Conservation (phyloP, 306 rosid species). For the Dalbergia cultrata region DNA sequence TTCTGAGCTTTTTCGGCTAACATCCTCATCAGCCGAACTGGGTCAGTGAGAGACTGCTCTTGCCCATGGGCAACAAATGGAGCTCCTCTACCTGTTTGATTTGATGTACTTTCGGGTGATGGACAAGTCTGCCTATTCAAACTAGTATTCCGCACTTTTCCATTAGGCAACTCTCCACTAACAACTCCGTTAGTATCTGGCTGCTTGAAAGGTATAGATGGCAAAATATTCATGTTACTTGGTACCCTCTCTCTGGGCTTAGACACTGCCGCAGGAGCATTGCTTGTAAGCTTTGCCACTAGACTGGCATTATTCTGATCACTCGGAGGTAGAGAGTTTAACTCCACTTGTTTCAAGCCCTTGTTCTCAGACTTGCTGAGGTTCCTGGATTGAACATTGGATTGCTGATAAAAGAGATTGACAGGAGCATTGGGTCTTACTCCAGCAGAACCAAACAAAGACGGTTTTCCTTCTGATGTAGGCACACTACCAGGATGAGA, state of each 20-base stretch:
- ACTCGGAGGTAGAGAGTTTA: conserved; percentile 70
- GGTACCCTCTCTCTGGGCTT: conserved; percentile 69
- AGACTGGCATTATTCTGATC: conserved; percentile 64
- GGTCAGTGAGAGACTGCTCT: conserved; percentile 77
- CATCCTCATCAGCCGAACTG: conserved; percentile 83
- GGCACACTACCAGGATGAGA: conserved; percentile 54
- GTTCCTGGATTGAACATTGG: conserved; percentile 59
- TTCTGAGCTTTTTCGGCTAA: conserved; percentile 74
- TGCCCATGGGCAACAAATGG: conserved; percentile 67
- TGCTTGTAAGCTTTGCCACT: conserved; percentile 64
- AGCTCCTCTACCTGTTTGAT: conserved; percentile 63
- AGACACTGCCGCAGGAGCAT: conserved; percentile 59
- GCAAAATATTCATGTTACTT: conserved; percentile 58
- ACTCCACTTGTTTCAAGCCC: conserved; percentile 75
- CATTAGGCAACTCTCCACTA: conserved; percentile 73
- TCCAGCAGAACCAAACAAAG: conserved; percentile 64
- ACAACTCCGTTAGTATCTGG: conserved; percentile 67
- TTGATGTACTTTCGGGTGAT: conserved; percentile 67
- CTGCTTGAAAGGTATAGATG: conserved; percentile 67
- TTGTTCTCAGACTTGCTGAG: conserved; percentile 63
- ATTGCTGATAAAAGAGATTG: conserved; percentile 57
- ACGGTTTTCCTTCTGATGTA: conserved; percentile 64
- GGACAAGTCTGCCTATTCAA: conserved; percentile 59
- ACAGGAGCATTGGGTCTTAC: conserved; percentile 53
- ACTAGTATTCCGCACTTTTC: conserved; percentile 57